Evolutionary conservation across 1,284 basidiomycete genomes (phyloP).

Genomic region (Heimioporus retisporus): DNA sequence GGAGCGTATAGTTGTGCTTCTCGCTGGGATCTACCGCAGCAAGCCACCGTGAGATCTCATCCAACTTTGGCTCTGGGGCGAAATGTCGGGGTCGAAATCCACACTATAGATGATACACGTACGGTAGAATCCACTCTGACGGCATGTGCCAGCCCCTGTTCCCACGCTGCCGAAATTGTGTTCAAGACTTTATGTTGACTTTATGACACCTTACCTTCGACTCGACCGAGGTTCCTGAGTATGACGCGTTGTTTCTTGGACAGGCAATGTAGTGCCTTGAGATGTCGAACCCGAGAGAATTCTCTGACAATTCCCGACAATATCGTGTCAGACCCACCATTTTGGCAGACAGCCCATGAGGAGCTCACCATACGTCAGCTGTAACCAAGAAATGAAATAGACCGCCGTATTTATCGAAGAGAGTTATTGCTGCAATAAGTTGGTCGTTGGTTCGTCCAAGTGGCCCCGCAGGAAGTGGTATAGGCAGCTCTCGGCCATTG

Average conservation of each 20-base stretch:
- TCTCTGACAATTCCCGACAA: neutral
- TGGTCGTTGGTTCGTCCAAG: neutral
- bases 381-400: neutral
- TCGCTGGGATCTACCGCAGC: neutral
- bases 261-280: too few species aligned
- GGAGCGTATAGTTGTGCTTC: constrained; percentile 9
- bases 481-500: too few species aligned
- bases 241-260: too few species aligned
- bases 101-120: too few species aligned
- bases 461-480: too few species aligned
- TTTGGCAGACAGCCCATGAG: neutral
- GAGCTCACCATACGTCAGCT: neutral
- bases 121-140: neutral
- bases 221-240: too few species aligned
- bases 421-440: neutral
- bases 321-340: neutral
- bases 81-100: too few species aligned
- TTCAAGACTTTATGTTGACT: too few species aligned
- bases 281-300: neutral
- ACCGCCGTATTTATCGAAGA: neutral
- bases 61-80: constrained; percentile 4
- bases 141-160: too few species aligned
- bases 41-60: constrained; percentile 10
- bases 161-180: too few species aligned
- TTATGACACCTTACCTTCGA: too few species aligned